Conservation (phyloP, 768 basidiomycete genomes). For the Lyophyllum atratum region DNA sequence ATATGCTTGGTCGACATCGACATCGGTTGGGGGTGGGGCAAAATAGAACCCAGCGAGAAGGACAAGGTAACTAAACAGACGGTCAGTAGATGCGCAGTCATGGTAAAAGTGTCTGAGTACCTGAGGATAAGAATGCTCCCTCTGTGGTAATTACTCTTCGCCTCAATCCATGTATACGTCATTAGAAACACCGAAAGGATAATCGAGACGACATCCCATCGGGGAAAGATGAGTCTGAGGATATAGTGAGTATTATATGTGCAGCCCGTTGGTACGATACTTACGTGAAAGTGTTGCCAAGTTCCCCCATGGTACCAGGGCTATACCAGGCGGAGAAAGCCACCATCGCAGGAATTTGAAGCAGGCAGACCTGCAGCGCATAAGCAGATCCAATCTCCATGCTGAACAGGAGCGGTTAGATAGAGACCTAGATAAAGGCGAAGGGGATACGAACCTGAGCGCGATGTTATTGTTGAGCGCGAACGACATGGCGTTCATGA, state of each 20-base stretch:
- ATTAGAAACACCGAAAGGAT: constrained; percentile 96
- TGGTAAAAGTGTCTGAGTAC: constrained; percentile 39
- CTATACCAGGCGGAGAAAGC: constrained; percentile 97
- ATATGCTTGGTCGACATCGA: constrained; percentile 40
- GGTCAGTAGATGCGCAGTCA: background rate
- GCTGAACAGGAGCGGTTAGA: constrained; percentile 40
- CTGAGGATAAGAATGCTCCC: constrained; percentile 95
- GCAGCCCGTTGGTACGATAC: constrained; percentile 29
- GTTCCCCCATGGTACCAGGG: constrained; percentile 82
- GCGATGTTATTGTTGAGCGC: constrained; percentile 97
- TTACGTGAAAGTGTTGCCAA: constrained; percentile 91
- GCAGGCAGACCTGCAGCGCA: constrained; percentile 94
- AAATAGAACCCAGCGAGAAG: constrained; percentile 91
- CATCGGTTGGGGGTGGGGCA: constrained; percentile 55
- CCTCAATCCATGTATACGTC: constrained; percentile 99
- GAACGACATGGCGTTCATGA: constrained; percentile 99
- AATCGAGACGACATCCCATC: constrained; percentile 96
- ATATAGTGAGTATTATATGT: constrained; percentile 5
- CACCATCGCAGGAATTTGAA: constrained; percentile 99
- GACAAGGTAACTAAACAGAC: constrained; percentile 78
- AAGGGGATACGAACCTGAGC: constrained; percentile 59
- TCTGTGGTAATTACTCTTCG: constrained; percentile 97
- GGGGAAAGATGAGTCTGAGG: constrained; percentile 91
- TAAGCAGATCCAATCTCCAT: constrained; percentile 99
- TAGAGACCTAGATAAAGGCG: background rate